These are phyloP conservation scores for Ophiostoma ips DNA, from an alignment of 2,329 filamentous ascomycete species.

Conservation along the genomic window DNA sequence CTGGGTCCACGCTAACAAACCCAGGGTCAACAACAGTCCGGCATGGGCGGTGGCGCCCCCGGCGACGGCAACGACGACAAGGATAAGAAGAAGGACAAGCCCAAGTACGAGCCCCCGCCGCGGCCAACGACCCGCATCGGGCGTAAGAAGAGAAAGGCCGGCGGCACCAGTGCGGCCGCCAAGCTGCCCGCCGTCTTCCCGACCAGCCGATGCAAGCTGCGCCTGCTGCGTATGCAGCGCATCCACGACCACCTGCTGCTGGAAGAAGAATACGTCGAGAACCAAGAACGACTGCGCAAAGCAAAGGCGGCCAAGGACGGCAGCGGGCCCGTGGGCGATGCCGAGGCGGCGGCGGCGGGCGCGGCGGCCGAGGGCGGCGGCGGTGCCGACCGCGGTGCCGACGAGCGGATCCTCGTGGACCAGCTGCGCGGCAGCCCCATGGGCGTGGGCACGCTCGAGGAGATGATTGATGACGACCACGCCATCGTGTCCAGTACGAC, in stretches of 20 bases:
- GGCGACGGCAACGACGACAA: conserved; percentile 71
- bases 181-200: conserved; percentile 92
- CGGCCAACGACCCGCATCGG: conserved; percentile 93
- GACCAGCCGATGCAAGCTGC: conserved; percentile 92
- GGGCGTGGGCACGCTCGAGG: conserved; percentile 94
- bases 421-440: conserved; percentile 98
- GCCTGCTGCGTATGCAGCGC: conserved; percentile 93
- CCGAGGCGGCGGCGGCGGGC: conserved; percentile 50
- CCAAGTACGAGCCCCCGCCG: conserved; percentile 98
- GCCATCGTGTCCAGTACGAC: conserved; percentile 97
- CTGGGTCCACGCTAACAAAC: background rate
- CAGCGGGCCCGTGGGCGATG: conserved; percentile 36
- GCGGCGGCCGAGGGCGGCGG: conserved; percentile 22
- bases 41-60: conserved; percentile 52
- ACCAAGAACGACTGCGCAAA: conserved; percentile 91
- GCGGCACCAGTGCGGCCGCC: conserved; percentile 82
- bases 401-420: conserved; percentile 88
- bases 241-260: conserved; percentile 94
- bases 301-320: conserved; percentile 70
- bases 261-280: conserved; percentile 98
- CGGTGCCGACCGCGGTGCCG: conserved; percentile 63
- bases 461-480: conserved; percentile 98
- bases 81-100: conserved; percentile 99
- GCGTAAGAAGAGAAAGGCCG: conserved; percentile 95
- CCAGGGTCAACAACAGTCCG: conserved; percentile 75